Percentiles rank a stretch among this genome's conserved stretches.
Evolutionary conservation across 805 yeast genomes (phyloP).

Genomic region (Barnettozyma siamensis): DNA sequence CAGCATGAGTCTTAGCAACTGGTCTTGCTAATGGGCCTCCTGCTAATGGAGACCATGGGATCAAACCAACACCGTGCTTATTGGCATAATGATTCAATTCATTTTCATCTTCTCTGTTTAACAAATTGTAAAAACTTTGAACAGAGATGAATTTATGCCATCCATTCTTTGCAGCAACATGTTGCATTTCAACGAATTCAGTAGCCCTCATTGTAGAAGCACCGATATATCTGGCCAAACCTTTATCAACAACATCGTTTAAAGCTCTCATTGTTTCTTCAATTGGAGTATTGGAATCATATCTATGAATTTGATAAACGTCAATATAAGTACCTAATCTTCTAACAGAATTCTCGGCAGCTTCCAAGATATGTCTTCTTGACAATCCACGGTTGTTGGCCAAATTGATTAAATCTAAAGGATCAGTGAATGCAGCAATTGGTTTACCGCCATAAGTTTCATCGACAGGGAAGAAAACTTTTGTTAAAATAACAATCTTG

Average conservation of each 20-base stretch:
- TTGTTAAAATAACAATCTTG: slow-evolving; percentile 48
- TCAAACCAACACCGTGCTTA: slow-evolving; percentile 45
- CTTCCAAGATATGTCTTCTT: slow-evolving; percentile 42
- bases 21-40: slow-evolving; percentile 53
- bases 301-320: slow-evolving; percentile 51
- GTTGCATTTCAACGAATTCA: slow-evolving; percentile 50
- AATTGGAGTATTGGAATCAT: slow-evolving; percentile 42
- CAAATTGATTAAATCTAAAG: slow-evolving; percentile 15
- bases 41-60: slow-evolving; percentile 60
- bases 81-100: slow-evolving; percentile 54
- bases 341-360: slow-evolving; percentile 32
- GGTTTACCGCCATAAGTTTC: slow-evolving; percentile 11
- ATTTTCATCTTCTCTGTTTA: slow-evolving; percentile 58
- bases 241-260: slow-evolving; percentile 43
- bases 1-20: slow-evolving; percentile 6
- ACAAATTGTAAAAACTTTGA: slow-evolving; percentile 53
- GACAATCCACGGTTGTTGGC: slow-evolving; percentile 37
- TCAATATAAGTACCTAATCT: slow-evolving; percentile 50
- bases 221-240: slow-evolving; percentile 52
- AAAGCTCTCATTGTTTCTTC: slow-evolving; percentile 50
- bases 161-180: slow-evolving; percentile 46
- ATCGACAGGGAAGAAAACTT: slow-evolving; percentile 25
- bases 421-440: slow-evolving; percentile 3
- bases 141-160: slow-evolving; percentile 56
- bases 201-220: slow-evolving; percentile 56